Evolutionary conservation across 2,329 filamentous ascomycete species (phyloP).

Genomic region (Claviceps digitariae): DNA sequence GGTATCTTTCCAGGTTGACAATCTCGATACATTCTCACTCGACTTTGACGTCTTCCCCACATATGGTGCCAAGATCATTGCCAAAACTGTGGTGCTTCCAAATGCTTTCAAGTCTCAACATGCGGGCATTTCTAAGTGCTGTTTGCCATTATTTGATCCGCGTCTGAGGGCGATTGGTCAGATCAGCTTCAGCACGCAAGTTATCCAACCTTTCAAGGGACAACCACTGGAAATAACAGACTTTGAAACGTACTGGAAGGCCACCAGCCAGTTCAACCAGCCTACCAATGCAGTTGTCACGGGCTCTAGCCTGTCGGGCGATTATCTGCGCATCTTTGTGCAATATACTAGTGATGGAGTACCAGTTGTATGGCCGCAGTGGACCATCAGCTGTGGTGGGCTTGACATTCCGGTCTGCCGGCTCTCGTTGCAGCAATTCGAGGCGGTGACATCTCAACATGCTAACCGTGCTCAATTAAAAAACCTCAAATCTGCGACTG

Average conservation of each 20-base stretch:
- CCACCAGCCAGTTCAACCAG: slow-evolving; percentile 81
- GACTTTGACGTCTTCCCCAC: slow-evolving; percentile 98
- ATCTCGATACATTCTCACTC: slow-evolving; percentile 79
- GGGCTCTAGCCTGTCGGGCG: slow-evolving; percentile 87
- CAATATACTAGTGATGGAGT: slow-evolving; percentile 81
- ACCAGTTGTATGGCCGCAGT: slow-evolving; percentile 76
- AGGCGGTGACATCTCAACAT: slow-evolving; percentile 32
- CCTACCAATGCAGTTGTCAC: slow-evolving; percentile 75
- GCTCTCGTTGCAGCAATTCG: slow-evolving; percentile 62
- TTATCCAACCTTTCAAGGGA: slow-evolving; percentile 91
- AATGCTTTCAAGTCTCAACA: slow-evolving; percentile 66
- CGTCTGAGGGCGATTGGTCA: slow-evolving; percentile 83
- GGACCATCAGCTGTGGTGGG: slow-evolving; percentile 62
- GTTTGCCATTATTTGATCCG: slow-evolving; percentile 83
- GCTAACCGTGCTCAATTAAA: slow-evolving; percentile 30
- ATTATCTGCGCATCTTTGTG: slow-evolving; percentile 83
- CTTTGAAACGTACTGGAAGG: slow-evolving; percentile 99
- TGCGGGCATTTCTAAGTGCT: slow-evolving; percentile 60
- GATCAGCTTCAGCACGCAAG: slow-evolving; percentile 86
- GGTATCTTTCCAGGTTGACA: slow-evolving; percentile 93
- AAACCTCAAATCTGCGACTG: slow-evolving; percentile 30
- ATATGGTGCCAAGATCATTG: slow-evolving; percentile 94
- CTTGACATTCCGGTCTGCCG: slow-evolving; percentile 73
- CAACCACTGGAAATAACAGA: slow-evolving; percentile 92
- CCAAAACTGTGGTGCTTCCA: slow-evolving; percentile 83